Conservation (phyloP, 2,329 filamentous ascomycete genomes). For the Neurospora sp. region DNA sequence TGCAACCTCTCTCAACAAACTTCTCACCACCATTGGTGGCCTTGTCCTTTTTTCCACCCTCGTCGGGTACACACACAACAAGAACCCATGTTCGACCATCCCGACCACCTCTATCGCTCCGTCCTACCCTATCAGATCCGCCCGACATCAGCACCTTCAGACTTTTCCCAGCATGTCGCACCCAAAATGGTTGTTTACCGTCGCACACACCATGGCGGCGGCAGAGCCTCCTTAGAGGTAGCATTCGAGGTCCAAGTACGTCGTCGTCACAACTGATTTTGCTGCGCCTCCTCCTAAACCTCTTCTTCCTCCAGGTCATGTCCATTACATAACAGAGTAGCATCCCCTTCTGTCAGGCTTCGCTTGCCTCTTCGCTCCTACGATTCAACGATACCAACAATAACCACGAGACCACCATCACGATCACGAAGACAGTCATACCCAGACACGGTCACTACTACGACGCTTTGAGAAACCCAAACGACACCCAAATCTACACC, state of each 20-base stretch:
- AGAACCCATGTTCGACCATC: not conserved
- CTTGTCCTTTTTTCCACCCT: not conserved
- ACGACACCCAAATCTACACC: not conserved
- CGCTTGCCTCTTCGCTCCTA: not conserved
- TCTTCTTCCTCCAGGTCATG: not conserved
- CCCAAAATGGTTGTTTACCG: not conserved
- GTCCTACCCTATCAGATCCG: not conserved
- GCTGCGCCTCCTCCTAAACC: not conserved
- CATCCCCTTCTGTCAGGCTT: not conserved
- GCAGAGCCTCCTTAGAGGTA: not conserved
- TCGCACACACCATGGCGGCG: not conserved
- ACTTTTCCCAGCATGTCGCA: not conserved
- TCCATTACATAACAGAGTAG: not conserved
- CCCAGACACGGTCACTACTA: not conserved
- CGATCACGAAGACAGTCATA: not conserved
- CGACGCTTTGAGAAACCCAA: not conserved
- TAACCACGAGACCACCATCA: not conserved
- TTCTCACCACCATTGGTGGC: not conserved
- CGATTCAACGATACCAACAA: not conserved
- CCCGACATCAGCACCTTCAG: not conserved
- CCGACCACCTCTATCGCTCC: not conserved
- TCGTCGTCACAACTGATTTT: not conserved
- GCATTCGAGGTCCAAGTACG: not conserved
- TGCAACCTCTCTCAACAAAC: not conserved
- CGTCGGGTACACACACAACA: not conserved